Base-by-base conservation (phyloP, 495 filamentous ascomycete genomes). In the Chaetomium tenue region DNA sequence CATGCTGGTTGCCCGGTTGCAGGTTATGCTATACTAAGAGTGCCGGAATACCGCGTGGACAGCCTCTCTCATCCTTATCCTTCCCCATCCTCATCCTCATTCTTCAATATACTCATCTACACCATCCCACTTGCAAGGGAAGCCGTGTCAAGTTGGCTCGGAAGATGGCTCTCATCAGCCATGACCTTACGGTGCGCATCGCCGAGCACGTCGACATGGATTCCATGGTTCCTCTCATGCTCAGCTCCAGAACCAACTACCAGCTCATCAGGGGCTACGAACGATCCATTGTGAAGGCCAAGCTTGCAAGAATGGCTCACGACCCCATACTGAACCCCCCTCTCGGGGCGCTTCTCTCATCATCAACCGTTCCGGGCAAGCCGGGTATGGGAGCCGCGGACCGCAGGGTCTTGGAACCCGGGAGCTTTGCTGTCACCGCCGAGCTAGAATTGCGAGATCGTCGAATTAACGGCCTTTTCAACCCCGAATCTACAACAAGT, bases 241-340 rank as follows among this genome's bases (percentile, higher is more conserved):
- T 60, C 58, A 51, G 58, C 46, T 60, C 58, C n/a, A 60, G 39
- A 39, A 25, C 58, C 44, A 60, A 51, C 58, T 51, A 60, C 18
- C 58, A 39, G 44, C 58, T 60, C n/a, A 18, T 51, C 0, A 37
- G 20, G 20, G 46, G 44, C 28, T 12, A 51, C 28, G 58, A 60
- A 39, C 58, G 46, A 20, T 60, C 58, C 58, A 60, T 60, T 25
- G 46, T 51, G 1, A 60, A 50, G 46, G 44, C 58, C 58, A 60
- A 60, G 58, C 39, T 60, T 37, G 26, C 46, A 18, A 37, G 37
- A 18, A 22, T 51, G 28, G 44, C 33, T 25, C 46, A 20, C 26
- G 58, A 60, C 22, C 44, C 58, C 2, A 37, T 51, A 46, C 30
- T 60, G 28, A 51, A 2, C n/a, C 44, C 58, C 22, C 58, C 58